Evolutionary conservation across 1,139 yeast species (phyloP).

Genomic region (Pneumocystis oryctolagi): DNA sequence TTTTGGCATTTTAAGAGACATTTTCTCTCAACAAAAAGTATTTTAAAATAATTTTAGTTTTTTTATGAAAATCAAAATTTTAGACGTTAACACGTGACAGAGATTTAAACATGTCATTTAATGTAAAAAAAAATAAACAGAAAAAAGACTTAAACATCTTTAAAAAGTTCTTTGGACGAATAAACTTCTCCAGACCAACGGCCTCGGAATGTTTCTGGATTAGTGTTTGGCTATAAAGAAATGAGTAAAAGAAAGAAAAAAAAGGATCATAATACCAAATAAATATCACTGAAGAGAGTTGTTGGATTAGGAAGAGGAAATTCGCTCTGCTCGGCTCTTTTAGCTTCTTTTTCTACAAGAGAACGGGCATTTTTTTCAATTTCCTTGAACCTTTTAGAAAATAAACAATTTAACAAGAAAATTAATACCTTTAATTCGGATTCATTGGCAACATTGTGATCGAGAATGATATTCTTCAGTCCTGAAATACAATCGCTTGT

Average conservation of each 20-base stretch:
- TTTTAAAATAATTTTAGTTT: neutral
- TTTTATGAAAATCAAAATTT: neutral
- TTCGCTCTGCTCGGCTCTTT: slow-evolving; percentile 82
- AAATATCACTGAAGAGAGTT: slow-evolving; percentile 89
- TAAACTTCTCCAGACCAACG: slow-evolving; percentile 74
- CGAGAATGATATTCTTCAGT: slow-evolving; percentile 71
- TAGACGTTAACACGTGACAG: neutral
- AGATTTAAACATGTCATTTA: neutral
- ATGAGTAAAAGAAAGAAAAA: neutral
- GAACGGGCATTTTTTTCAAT: slow-evolving; percentile 94
- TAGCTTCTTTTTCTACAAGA: slow-evolving; percentile 86
- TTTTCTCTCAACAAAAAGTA: slow-evolving; percentile 19
- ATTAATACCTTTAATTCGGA: slow-evolving; percentile 44
- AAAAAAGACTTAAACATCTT: neutral
- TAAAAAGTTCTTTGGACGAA: slow-evolving; percentile 17
- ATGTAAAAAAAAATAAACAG: neutral
- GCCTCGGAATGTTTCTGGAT: slow-evolving; percentile 86
- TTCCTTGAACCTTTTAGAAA: slow-evolving; percentile 28
- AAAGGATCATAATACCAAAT: slow-evolving; percentile 32
- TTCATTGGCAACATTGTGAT: slow-evolving; percentile 74
- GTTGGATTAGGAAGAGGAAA: slow-evolving; percentile 94
- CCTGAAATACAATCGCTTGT: slow-evolving; percentile 97
- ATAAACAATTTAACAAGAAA: slow-evolving; percentile 18
- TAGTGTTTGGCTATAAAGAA: slow-evolving; percentile 50
- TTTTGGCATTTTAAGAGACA: slow-evolving; percentile 83